Evolutionary conservation across 2,329 filamentous ascomycete genomes (phyloP).

Genomic region (Fusarium graminum): DNA sequence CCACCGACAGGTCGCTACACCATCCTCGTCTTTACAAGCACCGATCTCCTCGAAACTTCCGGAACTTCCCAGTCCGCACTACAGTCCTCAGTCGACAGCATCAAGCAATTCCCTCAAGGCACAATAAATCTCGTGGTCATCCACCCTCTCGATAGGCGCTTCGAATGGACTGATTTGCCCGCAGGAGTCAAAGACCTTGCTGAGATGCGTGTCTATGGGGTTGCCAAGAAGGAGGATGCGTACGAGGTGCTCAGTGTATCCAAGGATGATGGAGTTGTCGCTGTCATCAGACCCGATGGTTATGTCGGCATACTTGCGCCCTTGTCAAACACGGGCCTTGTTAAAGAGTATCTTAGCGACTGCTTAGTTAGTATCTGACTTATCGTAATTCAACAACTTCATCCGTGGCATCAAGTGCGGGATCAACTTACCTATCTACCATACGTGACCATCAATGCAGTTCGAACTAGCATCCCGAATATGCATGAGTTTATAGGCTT

Average conservation of each 20-base stretch:
- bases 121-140: neutral
- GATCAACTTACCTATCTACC: too few relatives aligned
- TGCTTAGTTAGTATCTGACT: slow-evolving; percentile 7
- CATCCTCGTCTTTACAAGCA: slow-evolving; percentile 4
- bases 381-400: neutral
- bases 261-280: slow-evolving; percentile 4
- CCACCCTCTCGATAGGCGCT: slow-evolving; percentile 6
- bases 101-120: neutral
- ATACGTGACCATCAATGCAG: too few relatives aligned
- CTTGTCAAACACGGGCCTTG: neutral
- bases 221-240: slow-evolving; percentile 9
- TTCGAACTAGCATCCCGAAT: too few relatives aligned
- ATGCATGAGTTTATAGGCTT: slow-evolving; percentile 1
- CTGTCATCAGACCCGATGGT: slow-evolving; percentile 23
- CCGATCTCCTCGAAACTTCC: neutral
- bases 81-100: neutral
- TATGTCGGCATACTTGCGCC: slow-evolving; percentile 18
- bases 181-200: slow-evolving; percentile 2
- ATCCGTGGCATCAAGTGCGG: too few relatives aligned
- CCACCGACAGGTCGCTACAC: slow-evolving; percentile 13
- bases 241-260: slow-evolving; percentile 8
- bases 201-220: slow-evolving; percentile 11
- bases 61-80: neutral
- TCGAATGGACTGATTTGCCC: slow-evolving; percentile 21
- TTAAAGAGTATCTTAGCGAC: neutral